phyloP scores from a whole-genome alignment of 495 filamentous ascomycete genomes.

The Podospora fimiseda region DNA sequence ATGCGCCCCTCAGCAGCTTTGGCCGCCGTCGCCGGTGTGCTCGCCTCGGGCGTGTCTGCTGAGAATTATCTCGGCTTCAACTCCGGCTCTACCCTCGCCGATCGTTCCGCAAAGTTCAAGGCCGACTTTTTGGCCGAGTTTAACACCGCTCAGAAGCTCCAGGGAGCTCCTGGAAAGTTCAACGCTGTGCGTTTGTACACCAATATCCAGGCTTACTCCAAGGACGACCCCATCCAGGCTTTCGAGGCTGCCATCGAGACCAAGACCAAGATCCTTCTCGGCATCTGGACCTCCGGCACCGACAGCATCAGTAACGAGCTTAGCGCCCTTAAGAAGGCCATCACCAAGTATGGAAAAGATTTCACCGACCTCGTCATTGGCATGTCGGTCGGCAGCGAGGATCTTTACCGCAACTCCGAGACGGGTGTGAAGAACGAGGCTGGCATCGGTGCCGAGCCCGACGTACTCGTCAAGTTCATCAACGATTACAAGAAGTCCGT shows the following conservation, averaged over 20 bases:
- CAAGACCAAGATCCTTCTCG: conserved; percentile 44
- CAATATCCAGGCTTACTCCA: conserved; percentile 47
- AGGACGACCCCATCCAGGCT: conserved; percentile 40
- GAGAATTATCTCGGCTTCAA: conserved; percentile 45
- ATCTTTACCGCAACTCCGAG: conserved; percentile 45
- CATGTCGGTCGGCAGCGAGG: conserved; percentile 48
- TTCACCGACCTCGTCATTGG: conserved; percentile 45
- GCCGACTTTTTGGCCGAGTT: conserved; percentile 42
- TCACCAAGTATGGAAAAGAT: conserved; percentile 35
- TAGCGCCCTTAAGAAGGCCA: conserved; percentile 38
- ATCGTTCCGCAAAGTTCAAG: conserved; percentile 44
- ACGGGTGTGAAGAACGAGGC: conserved; percentile 38
- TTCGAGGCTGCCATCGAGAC: conserved; percentile 50
- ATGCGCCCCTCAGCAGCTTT: conserved; percentile 26
- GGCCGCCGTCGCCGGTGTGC: conserved; percentile 23
- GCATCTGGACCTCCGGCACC: conserved; percentile 46
- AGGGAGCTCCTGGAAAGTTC: conserved; percentile 39
- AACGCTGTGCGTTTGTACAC: conserved; percentile 46
- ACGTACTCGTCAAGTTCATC: conserved; percentile 41
- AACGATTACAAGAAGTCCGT: conserved; percentile 39
- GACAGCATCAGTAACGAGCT: conserved; percentile 44
- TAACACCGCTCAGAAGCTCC: conserved; percentile 37
- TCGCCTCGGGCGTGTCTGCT: conserved; percentile 29
- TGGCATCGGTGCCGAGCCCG: conserved; percentile 37
- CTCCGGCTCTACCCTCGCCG: conserved; percentile 38